Evolutionary conservation across 164 flowering plant genomes (phyloP), one percentile per base, ranked within the genome.

Genomic region (grape (Vitis vinifera)): DNA sequence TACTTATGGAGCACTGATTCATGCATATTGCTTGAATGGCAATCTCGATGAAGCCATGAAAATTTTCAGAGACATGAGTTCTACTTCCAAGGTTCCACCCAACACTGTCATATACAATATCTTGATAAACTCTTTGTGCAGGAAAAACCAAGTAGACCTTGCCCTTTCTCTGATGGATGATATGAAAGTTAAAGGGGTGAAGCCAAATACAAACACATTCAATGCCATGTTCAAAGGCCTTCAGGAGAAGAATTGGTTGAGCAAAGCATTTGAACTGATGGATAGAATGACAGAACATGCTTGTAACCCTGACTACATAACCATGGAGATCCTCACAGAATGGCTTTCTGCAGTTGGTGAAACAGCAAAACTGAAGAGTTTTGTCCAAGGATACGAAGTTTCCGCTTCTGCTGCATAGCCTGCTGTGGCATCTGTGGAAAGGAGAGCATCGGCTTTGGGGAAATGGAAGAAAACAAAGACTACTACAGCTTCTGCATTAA

Each of bases 291-390:
- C 62, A 9, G 77, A 82, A 71, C 75, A 83, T 47, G 89, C 84
- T 31, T 91, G 97, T 72, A 69, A 77, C 53, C 98, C 99, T 53
- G 90, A 95, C 76, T 86, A 85, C 72, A 67, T 85, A 58, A 91
- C 97, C 48, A 79, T 91, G 87, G 93, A 87, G 74, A 79, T 89
- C 65, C 91, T 93, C 9, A 84, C 87, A 0, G 88, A 88, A 53
- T 95, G 98, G 98, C 88, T 95, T 68, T 75, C 92, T 74, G 81
- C 79, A 5, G 87, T 75, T 44, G 97, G 91, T 59, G 80, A 95
- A 80, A 76, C 68, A 1, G 81, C 70, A 9, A 87, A 73, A 66
- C 73, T 92, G 73, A 80, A 67, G 72, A 75, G 50, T 0, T 93
- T 92, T 68, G 76, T 89, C 11, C 55, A 79, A 60, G 89, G 88